phyloP scores from a whole-genome alignment of 345 rosid species.

The Brassica cretica region DNA sequence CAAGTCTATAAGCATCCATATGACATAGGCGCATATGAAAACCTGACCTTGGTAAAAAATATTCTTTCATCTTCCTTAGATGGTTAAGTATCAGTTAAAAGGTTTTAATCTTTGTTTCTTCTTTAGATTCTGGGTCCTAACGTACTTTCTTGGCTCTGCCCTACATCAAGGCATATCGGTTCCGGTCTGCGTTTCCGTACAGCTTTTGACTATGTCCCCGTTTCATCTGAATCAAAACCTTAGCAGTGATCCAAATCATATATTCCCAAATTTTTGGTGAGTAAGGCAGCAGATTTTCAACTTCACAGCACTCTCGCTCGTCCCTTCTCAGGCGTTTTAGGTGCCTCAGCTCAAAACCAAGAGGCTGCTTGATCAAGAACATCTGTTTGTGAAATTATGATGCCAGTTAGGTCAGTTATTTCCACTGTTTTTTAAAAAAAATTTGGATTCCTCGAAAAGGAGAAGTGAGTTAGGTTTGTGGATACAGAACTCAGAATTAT shows the following conservation, averaged over 20 bases:
- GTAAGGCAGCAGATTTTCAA: constrained; percentile 17
- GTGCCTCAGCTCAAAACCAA: constrained; percentile 20
- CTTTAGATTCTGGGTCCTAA: constrained; percentile 79
- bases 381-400: constrained; percentile 24
- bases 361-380: constrained; percentile 28
- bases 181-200: constrained; percentile 77
- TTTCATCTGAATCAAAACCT: constrained; percentile 38
- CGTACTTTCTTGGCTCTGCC: constrained; percentile 76
- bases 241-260: constrained; percentile 11
- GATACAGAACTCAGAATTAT: constrained; percentile 34
- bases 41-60: constrained; percentile 60
- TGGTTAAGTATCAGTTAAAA: neutral
- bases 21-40: constrained; percentile 67
- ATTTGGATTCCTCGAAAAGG: constrained; percentile 12
- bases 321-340: constrained; percentile 17
- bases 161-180: constrained; percentile 61
- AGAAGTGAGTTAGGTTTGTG: constrained; percentile 27
- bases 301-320: constrained; percentile 14
- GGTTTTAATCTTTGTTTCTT: neutral
- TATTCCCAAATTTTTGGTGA: constrained; percentile 6
- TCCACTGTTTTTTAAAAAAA: no score
- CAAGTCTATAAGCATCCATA: constrained; percentile 82
- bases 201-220: constrained; percentile 47
- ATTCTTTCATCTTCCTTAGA: neutral
- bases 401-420: constrained; percentile 9